Base-by-base conservation (phyloP, 2,329 filamentous ascomycete species). In the Ceratocystis variospora region DNA sequence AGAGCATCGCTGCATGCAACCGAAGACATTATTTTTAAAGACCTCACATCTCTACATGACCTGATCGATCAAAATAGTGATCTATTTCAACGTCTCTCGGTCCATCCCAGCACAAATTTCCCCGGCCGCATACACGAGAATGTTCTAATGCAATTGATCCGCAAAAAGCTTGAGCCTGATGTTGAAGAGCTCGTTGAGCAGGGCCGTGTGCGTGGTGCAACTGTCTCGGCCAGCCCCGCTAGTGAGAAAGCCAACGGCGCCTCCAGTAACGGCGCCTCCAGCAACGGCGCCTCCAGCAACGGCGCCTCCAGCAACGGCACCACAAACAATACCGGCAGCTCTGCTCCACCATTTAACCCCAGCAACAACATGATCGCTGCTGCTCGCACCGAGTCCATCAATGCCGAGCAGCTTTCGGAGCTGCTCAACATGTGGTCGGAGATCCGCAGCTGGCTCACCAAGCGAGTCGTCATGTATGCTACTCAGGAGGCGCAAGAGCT, bases 141-240 rank as follows among this genome's bases (percentile, higher is more conserved):
- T 62, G 79, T 89, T 3, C 80, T 93, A 0, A 79, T 83, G 31
- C 83, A 87, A 71, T 79, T 96, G 1, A 78, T 95, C 41, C 86
- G 90, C 48, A 95, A 94, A 76, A 94, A 94, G 73, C 81, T 91
- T 62, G 90, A 94, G 70, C 89, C 89, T 0, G 80, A 83, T 28
- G 85, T 91, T 19, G 88, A 92, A 73, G 84, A 86, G 66, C 86
- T 87, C 76, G 85, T 93, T 31, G 82, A 84, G 25, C 78, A 84
- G 63, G 87, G 85, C 0, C 81, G 83, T 45, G 31, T 63, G 41
- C 66, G 66, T 31, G 62, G 66, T 22, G 41, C 48, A 7, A 53
- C 50, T 19, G 48, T 62, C 19, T 46, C n/a, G 17, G 15, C 53
- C 8, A 12, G 53, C 6, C 48, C 63, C 22, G 19, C 12, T 28